Conservation (phyloP, 345 rosid genomes). For the Lepidium aucheri region DNA sequence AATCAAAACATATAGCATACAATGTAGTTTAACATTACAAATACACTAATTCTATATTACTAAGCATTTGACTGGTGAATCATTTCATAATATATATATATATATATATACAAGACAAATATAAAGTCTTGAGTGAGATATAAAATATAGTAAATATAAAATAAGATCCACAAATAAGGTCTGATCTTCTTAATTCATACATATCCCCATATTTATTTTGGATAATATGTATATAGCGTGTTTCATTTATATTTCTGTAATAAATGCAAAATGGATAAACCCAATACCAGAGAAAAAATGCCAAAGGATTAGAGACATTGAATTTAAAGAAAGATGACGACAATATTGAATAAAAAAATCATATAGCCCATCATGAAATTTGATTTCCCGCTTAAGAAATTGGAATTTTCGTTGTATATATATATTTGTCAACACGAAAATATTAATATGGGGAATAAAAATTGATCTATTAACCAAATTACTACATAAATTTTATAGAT, state of each 20-base stretch:
- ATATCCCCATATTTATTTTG: background rate
- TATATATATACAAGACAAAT: too few species aligned
- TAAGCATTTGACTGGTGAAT: background rate
- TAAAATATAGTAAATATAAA: too few species aligned
- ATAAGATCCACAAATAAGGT: background rate
- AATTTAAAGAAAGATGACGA: constrained; percentile 3
- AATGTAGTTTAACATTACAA: background rate
- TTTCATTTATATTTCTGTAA: background rate
- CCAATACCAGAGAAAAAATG: background rate
- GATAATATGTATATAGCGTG: background rate
- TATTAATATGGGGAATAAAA: too few species aligned
- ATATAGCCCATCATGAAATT: constrained; percentile 5
- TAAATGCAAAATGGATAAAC: background rate
- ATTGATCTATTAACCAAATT: too few species aligned
- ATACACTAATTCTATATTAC: too few species aligned
- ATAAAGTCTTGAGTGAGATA: too few species aligned
- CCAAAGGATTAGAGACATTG: constrained; percentile 5
- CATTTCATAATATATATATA: background rate
- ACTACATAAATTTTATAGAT: too few species aligned
- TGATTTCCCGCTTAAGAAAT: constrained; percentile 16
- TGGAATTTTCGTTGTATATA: background rate
- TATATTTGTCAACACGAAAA: too few species aligned
- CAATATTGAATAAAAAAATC: background rate
- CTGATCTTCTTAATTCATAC: background rate
- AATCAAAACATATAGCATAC: background rate